phyloP scores from a whole-genome alignment of 2,329 filamentous ascomycete species.

The Chrysoporthe puriensis region DNA sequence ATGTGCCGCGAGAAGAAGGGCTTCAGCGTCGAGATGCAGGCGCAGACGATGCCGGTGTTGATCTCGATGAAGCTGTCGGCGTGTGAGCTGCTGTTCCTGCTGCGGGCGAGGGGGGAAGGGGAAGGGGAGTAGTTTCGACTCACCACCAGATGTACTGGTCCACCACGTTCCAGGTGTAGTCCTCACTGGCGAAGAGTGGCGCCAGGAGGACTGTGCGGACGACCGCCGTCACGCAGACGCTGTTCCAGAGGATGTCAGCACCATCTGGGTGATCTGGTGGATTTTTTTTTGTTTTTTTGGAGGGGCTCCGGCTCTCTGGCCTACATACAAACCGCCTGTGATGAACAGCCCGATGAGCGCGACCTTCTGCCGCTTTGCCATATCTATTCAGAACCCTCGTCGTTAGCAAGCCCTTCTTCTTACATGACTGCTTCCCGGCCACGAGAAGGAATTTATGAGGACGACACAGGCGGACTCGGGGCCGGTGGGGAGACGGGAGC shows the following conservation, averaged over 20 bases:
- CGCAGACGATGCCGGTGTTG: constrained; percentile 5
- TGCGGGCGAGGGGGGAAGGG: background rate
- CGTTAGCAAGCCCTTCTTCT: background rate
- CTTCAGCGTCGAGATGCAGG: constrained; percentile 5
- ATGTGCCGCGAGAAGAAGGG: constrained; percentile 2
- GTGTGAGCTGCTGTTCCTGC: background rate
- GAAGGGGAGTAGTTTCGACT: background rate
- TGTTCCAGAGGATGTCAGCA: background rate
- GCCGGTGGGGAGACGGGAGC: too few species aligned
- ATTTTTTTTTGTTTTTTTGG: too few species aligned
- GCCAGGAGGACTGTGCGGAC: background rate
- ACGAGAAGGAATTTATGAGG: too few species aligned
- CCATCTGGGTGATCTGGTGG: background rate
- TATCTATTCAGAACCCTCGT: background rate
- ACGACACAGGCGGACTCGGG: too few species aligned
- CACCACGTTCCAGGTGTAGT: constrained; percentile 2
- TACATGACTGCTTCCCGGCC: background rate
- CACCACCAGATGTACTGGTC: background rate
- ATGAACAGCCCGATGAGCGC: background rate
- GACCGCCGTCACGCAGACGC: background rate
- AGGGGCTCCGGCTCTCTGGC: background rate
- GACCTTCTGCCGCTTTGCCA: constrained; percentile 1
- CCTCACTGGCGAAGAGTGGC: background rate
- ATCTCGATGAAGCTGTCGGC: background rate
- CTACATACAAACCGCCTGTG: background rate